Base-by-base conservation (phyloP, 345 rosid genomes). In the Eucalyptus pumila region DNA sequence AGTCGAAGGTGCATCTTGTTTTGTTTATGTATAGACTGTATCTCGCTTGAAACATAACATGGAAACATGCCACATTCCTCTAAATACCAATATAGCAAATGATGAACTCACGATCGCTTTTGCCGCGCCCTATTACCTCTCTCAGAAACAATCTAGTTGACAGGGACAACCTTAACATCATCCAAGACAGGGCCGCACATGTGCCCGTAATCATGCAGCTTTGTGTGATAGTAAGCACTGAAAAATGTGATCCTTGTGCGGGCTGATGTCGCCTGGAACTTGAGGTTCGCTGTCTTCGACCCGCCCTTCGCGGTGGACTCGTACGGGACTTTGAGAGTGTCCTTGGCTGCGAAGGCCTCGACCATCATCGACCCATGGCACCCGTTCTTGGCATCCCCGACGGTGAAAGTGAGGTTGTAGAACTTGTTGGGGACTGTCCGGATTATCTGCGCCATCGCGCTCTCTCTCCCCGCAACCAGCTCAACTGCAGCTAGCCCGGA, bases 171-270 rank as follows among this genome's bases (percentile, higher is more conserved):
- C 3, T 76, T 88, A 80, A 97, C 96, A 92, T 93, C 93, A 69
- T 97, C 98, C 91, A 97, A 91, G 8, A 97, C 95, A 89, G 99
- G 98, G 32, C 99, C 99, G 83, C 99, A 97, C 92, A 97, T 91
- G 4, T 95, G 96, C 48, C 96, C 99, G 87, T 45, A 95, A 91
- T 96, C 99, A 62, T 94, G 89, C 23, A 95, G 88, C 91, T 94
- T 96, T 1, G 96, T 95, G 88, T 97, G 99, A 89, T 97, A 97
- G 90, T 92, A 92, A 2, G 94, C 92, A 89, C 97, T 96, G 50
- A 92, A 96, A 90, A 97, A 97, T 6, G 97, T 94, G 9, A 97
- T 69, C 91, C 98, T 93, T 8, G 99, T 95, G 81, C 97, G 93
- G 19, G 44, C 50, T 2, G 95, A 92, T 51, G 86, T 86, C 1